phyloP scores from a whole-genome alignment of 371 early-diverging fungal species.

The Entomophthora muscae region DNA sequence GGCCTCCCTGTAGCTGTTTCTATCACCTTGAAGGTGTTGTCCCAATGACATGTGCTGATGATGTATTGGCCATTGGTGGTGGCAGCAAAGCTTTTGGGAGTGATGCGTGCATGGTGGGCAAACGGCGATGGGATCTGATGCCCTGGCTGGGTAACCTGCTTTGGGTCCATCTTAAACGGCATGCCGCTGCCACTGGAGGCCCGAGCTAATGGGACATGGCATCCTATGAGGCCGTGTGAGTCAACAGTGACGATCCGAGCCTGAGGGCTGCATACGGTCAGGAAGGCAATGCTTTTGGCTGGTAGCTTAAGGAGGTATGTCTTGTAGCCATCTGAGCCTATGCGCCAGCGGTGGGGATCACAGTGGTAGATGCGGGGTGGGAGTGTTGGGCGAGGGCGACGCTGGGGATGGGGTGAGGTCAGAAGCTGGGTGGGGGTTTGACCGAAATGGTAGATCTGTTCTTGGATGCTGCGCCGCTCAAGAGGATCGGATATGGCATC shows the following conservation, averaged over 20 bases:
- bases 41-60: conserved; percentile 25
- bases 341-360: neutral
- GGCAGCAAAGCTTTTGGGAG: conserved; percentile 19
- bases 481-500: conserved; percentile 38
- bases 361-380: neutral
- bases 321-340: neutral
- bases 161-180: neutral
- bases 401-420: conserved; percentile 25
- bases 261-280: neutral
- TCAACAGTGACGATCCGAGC: conserved; percentile 4
- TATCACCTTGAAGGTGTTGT: conserved; percentile 20
- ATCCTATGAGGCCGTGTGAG: neutral
- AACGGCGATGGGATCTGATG: conserved; percentile 10
- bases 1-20: conserved; percentile 11
- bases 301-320: conserved; percentile 8
- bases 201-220: neutral
- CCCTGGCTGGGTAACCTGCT: neutral
- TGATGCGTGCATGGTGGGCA: conserved; percentile 18
- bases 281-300: neutral
- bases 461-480: conserved; percentile 43
- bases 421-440: conserved; percentile 46
- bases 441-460: conserved; percentile 55
- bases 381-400: neutral
- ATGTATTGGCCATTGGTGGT: conserved; percentile 22
- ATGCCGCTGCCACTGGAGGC: neutral